Evolutionary conservation across 352 stramenopile species (phyloP), one percentile per base, ranked within the genome.

Genomic region (Pythium volutum): DNA sequence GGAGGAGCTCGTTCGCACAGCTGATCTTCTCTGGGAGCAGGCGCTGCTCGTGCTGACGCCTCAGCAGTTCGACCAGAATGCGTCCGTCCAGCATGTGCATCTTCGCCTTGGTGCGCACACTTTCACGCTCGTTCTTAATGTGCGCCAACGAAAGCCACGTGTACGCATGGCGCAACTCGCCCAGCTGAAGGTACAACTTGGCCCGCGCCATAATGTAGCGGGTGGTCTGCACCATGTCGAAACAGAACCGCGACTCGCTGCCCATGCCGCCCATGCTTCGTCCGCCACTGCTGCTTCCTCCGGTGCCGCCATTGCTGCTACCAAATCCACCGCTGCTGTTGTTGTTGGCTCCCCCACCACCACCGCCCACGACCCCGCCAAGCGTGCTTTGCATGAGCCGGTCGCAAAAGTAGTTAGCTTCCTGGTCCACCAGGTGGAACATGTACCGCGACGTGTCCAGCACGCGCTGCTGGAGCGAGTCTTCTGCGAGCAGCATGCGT

Each of bases 191-290:
- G 42, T 85, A 82, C 51, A 89, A 63, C 64, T 90, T 89, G 18
- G 77, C 75, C 5, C 84, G 81, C 20, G 76, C 81, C 3, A 82
- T 23, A 15, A 91, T 81, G 46, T 93, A 95, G 3, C 86, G 75
- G 5, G 89, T 65, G 11, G 76, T 87, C 20, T 84, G 76, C 16
- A 89, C 83, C 79, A 91, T 91, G 36, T 95, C 86, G 42, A 92
- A 91, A 27, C 79, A 89, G 53, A 83, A 90, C 9, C 84, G 75
- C 22, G 80, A 79, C 59, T 93, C 84, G 39, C 81, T 93, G 4
- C 80, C 78, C 66, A 93, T 87, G 22, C 81, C 84, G 12, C 79
- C 76, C 31, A 89, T 75, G 27, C 67, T 76, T 62, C 73, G 48
- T 8, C 82, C 84, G 23, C 80, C 73, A 10, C 74, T 85, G 43